Conservation (phyloP, 345 rosid species). For the Arabis hirsuta region DNA sequence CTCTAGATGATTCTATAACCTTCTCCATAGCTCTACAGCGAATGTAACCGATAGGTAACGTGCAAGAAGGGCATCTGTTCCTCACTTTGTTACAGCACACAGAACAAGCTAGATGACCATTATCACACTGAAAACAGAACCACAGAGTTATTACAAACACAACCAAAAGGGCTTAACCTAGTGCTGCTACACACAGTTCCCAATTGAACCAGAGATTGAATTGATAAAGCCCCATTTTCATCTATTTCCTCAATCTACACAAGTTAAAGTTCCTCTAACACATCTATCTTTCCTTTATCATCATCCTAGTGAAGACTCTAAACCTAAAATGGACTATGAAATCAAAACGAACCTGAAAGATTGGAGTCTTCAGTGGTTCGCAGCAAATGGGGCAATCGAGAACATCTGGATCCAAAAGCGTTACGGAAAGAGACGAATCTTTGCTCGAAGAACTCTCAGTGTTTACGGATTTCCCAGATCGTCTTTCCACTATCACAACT, state of each 20-base stretch:
- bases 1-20: conserved; percentile 51
- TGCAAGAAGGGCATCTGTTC: conserved; percentile 59
- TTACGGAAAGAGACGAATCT: conserved; percentile 20
- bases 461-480: not conserved
- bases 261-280: not conserved
- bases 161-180: not conserved
- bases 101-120: conserved; percentile 68
- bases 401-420: conserved; percentile 41
- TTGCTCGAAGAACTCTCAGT: conserved; percentile 24
- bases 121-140: conserved; percentile 54
- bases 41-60: conserved; percentile 54
- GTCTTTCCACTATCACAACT: not conserved
- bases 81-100: conserved; percentile 53
- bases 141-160: not conserved
- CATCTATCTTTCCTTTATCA: not conserved
- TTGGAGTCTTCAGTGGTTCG: conserved; percentile 36
- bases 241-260: not conserved
- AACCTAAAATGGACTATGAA: conserved; percentile 1
- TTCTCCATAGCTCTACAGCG: conserved; percentile 69
- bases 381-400: conserved; percentile 44
- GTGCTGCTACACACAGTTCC: not conserved
- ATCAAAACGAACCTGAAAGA: conserved; percentile 34
- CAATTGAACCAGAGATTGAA: not conserved
- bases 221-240: not conserved
- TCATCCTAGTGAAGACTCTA: not conserved